Base-by-base conservation (phyloP, 495 filamentous ascomycete species). In the Xylaria longipes region DNA sequence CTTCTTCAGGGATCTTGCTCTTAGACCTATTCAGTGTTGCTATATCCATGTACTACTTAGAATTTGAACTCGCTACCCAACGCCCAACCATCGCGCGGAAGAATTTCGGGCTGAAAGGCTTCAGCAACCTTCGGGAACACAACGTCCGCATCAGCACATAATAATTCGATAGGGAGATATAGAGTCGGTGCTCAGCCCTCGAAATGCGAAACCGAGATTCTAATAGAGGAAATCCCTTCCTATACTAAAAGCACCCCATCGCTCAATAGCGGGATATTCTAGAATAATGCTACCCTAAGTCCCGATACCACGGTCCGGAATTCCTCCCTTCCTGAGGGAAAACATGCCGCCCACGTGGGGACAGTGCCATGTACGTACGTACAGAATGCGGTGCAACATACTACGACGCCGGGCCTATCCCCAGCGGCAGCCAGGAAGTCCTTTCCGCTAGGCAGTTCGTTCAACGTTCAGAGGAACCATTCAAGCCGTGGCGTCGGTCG, bases 341-440 rank as follows among this genome's bases (percentile, higher is more conserved):
- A 56, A 45, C 57, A 64, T n/a, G 25, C 35, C n/a, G 35, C 46
- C 68, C 68, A 70, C 68, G 68, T 70, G 68, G 68, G 33, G 37
- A 37, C 45, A 35, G 48, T 37, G 45, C 60, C 61, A 70, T 70
- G 58, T 64, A 70, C 33, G 31, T 48, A 35, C 3, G 11, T 43
- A 63, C 35, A 63, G 37, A 27, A 64, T 45, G 68, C 46, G 11
- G 68, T 70, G 68, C 22, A 22, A 70, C 60, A 48, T 64, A 11
- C 25, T 29, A 70, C 68, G 35, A 35, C 68, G n/a, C 58, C 68
- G 39, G 58, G 25, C 41, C 25, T 4, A 17, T 31, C 37, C 22
- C 50, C 11, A 31, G 25, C 63, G 27, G 15, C 9, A n/a, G 12
- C 64, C 1, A 37, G 57, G 8, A 9, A 58, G n/a, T n/a, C n/a